Base-by-base conservation (phyloP, 2,329 filamentous ascomycete species). In the Colletotrichum tabaci region DNA sequence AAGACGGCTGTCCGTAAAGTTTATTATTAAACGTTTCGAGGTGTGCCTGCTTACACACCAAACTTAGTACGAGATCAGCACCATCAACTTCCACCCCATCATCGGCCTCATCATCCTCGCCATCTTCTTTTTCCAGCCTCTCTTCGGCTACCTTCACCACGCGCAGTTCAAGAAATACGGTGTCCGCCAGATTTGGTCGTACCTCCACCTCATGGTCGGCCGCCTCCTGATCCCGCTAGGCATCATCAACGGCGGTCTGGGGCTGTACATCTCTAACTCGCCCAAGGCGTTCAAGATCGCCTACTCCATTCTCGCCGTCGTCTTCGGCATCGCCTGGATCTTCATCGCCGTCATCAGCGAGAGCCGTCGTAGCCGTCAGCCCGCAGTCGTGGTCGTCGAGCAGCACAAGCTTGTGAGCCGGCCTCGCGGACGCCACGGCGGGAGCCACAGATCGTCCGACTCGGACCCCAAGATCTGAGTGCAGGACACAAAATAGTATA, bases 231-330 rank as follows among this genome's bases (percentile, higher is more conserved):
- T 86, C 21, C 78, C 81, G 0, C 76, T 86, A 0, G 85, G 84
- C 30, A 84, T 86, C 63, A 76, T 85, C 68, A 85, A 85, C 74
- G 84, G 85, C 3, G 84, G 83, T 0, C 77, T 86, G 1, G 84
- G 85, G 0, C 75, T 87, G 42, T 74, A 76, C n/a, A 75, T 86
- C 4, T 79, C 84, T 10, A 70, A 73, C 18, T 81, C 81, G 0
- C 38, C 75, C 0, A 58, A 61, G 21, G 67, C 74, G 3, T 52
- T 77, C 61, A 80, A 81, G 74, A 75, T 77, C 2, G 82, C 80
- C 12, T 86, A 86, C 69, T 75, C 77, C 26, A 78, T 83, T 40
- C 78, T 85, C 0, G 82, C 83, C 1, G 82, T 67, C 15, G 40
- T 84, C 49, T 75, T 84, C 47, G 82, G 82, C 74, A 58, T 77